Conservation (phyloP, 345 rosid genomes). For the Euphorbia pulcherrima region DNA sequence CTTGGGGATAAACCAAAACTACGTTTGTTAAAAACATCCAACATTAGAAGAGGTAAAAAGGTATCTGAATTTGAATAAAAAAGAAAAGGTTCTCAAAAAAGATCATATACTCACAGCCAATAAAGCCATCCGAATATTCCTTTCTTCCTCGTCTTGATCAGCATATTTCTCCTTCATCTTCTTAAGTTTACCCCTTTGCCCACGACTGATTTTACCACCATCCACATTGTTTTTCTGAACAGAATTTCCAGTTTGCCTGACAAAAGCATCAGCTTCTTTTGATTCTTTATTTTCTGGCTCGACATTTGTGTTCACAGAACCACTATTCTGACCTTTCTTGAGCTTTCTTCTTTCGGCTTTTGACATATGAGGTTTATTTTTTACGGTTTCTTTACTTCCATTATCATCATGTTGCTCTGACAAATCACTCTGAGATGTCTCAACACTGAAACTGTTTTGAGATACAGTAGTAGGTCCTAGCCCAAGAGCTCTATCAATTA, state of each 20-base stretch:
- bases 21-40: not conserved
- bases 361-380: constrained; percentile 70
- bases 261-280: constrained; percentile 32
- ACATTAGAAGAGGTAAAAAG: not conserved
- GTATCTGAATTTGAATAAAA: not conserved
- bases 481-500: constrained; percentile 90
- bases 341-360: constrained; percentile 92
- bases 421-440: constrained; percentile 38
- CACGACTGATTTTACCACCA: constrained; percentile 70
- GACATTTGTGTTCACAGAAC: constrained; percentile 25
- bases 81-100: not conserved
- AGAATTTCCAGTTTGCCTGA: constrained; percentile 38
- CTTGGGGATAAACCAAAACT: not conserved
- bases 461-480: constrained; percentile 61
- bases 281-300: constrained; percentile 42
- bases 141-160: constrained; percentile 95
- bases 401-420: constrained; percentile 38
- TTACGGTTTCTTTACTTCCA: constrained; percentile 39
- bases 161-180: constrained; percentile 98
- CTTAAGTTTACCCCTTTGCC: constrained; percentile 83
- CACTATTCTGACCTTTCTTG: constrained; percentile 63
- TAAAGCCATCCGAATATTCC: constrained; percentile 74
- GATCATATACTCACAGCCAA: constrained; percentile 65
- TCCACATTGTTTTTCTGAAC: constrained; percentile 44
- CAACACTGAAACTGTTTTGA: constrained; percentile 39